Evolutionary conservation across 208 protist genomes (phyloP).

Genomic region (Willaertia magna): DNA sequence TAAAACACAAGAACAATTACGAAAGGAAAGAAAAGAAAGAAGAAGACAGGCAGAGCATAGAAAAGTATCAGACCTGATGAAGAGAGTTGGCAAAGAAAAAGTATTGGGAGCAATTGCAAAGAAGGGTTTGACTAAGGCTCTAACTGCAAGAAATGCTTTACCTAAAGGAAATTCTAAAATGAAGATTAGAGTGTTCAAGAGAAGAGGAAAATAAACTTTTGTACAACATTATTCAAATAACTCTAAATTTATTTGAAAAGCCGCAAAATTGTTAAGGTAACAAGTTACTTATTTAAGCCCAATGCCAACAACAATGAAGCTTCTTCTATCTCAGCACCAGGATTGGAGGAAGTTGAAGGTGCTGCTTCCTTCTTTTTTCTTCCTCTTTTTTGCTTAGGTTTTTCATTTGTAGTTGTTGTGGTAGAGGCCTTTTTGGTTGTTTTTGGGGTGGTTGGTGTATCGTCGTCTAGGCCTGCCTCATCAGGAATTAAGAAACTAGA

Average conservation of each 20-base stretch:
- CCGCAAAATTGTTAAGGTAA: no score
- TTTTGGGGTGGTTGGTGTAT: no score
- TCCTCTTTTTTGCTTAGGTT: no score
- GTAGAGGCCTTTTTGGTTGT: no score
- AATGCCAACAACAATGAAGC: neutral
- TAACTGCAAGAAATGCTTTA: neutral
- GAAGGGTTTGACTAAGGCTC: neutral
- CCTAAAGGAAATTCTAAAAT: neutral
- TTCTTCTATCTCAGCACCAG: neutral
- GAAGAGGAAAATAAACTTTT: neutral
- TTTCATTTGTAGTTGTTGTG: no score
- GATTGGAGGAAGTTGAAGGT: neutral
- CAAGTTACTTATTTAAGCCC: no score
- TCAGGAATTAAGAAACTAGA: neutral
- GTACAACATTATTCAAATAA: no score
- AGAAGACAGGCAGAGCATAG: neutral
- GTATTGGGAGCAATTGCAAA: neutral
- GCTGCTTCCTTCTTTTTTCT: no score
- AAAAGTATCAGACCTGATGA: neutral
- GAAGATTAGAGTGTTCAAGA: neutral
- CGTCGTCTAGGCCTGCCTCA: no score
- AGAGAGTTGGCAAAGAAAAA: neutral
- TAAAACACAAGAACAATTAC: neutral
- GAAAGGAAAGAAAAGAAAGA: neutral
- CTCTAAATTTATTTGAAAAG: no score